Evolutionary conservation across 768 basidiomycete species (phyloP), one percentile per base, ranked within the genome.

Genomic region (Pulveroboletus frians): DNA sequence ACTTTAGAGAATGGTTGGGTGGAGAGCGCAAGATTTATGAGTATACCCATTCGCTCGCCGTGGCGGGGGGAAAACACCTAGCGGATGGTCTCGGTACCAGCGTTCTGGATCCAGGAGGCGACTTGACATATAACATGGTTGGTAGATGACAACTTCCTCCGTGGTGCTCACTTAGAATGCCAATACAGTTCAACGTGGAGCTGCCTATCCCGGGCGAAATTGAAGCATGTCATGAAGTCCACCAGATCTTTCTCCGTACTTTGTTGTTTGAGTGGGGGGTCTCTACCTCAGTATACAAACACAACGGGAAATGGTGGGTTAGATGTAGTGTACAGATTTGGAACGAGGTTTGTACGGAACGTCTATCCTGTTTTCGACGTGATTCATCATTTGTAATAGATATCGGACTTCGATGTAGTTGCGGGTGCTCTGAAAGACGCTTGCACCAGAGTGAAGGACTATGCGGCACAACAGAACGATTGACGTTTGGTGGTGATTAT

Each of bases 71-170:
- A 0, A 74, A 71, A 51, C 60, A 62, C 9, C 69, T 91, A 8
- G 80, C 83, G 1, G 70, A 79, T 50, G 65, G 80, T 8, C 71
- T 90, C 36, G 80, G 78, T 1, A 91, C 88, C 0, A 53, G 59
- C 3, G 71, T 84, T 4, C 70, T 92, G 71, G 84, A 89, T 49
- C 76, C 79, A 39, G 68, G 70, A 1, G 73, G 73, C 3, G 79
- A 82, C 49, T 65, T 88, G 13, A 88, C 85, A 0, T 68, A 80
- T 11, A 81, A 76, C 54, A 90, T 92, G 88, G 88, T 87, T 26
- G 3, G 54, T 63, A 13, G 23, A 17, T 9, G 30, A 27, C 9
- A 1, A 18, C 27, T n/a, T 30, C 3, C 21, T 2, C 9, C 29
- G 2, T 9, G 6, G 23, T 35, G 10, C 8, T 44, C 9, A 9